Evolutionary conservation across 805 yeast species (phyloP).

Genomic region (Nakazawaea anatomiae): DNA sequence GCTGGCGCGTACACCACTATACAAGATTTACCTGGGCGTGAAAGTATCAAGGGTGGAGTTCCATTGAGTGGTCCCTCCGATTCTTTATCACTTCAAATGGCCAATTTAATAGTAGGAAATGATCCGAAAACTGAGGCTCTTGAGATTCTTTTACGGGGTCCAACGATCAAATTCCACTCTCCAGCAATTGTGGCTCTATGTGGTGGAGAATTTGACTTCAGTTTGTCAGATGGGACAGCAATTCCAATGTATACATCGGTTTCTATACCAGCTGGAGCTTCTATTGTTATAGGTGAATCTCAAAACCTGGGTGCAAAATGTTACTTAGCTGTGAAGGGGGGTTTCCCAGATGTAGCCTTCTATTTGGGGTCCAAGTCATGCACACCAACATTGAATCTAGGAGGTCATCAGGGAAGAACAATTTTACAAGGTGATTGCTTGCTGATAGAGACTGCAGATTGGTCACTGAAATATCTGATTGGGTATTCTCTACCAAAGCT

Average conservation of each 20-base stretch:
- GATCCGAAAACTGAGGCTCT: constrained; percentile 15
- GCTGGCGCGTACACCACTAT: constrained; percentile 49
- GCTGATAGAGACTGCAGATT: constrained; percentile 8
- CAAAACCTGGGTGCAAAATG: constrained; percentile 14
- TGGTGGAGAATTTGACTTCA: constrained; percentile 19
- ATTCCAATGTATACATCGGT: constrained; percentile 20
- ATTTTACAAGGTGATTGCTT: constrained; percentile 24
- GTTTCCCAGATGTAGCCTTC: constrained; percentile 23
- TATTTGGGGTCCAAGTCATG: constrained; percentile 25
- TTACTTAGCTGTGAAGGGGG: constrained; percentile 24
- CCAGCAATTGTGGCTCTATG: constrained; percentile 18
- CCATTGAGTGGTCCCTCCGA: constrained; percentile 24
- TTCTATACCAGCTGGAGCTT: constrained; percentile 16
- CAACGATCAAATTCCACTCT: constrained; percentile 19
- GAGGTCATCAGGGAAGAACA: constrained; percentile 26
- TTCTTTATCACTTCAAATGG: constrained; percentile 19
- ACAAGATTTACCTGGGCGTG: constrained; percentile 37
- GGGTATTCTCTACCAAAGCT: constrained; percentile 15
- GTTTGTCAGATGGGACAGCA: constrained; percentile 8
- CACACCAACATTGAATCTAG: constrained; percentile 20
- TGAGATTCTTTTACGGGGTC: constrained; percentile 23
- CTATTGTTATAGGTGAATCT: constrained; percentile 19
- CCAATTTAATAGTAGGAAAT: constrained; percentile 22
- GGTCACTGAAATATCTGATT: constrained; percentile 1
- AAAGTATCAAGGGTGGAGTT: constrained; percentile 20